Evolutionary conservation across 768 basidiomycete genomes (phyloP).

Genomic region (Hygrophoropsis aurantiaca): DNA sequence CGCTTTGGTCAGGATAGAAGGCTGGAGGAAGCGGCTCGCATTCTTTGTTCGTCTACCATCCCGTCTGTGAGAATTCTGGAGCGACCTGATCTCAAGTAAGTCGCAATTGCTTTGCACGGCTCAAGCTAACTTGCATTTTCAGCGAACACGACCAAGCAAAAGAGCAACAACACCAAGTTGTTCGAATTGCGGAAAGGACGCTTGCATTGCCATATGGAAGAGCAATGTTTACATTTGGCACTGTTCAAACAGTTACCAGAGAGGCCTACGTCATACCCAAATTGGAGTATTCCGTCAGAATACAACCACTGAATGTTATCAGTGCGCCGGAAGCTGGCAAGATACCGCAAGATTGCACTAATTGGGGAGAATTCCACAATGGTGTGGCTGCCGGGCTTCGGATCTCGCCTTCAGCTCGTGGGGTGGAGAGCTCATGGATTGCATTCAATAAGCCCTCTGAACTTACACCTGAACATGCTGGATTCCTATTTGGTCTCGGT

Average conservation of each 20-base stretch:
- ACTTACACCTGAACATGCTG: constrained; percentile 92
- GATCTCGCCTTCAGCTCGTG: constrained; percentile 69
- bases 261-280: constrained; percentile 81
- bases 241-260: constrained; percentile 69
- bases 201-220: constrained; percentile 88
- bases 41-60: constrained; percentile 79
- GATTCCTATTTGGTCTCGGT: constrained; percentile 90
- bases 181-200: constrained; percentile 82
- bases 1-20: constrained; percentile 90
- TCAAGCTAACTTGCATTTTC: constrained; percentile 6
- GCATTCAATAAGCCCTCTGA: constrained; percentile 93
- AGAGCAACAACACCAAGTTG: constrained; percentile 80
- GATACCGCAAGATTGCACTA: constrained; percentile 66
- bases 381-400: constrained; percentile 92
- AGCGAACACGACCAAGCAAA: constrained; percentile 88
- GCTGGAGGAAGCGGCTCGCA: constrained; percentile 86
- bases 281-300: constrained; percentile 70
- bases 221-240: constrained; percentile 89
- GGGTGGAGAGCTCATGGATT: constrained; percentile 93
- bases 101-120: constrained; percentile 9
- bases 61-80: constrained; percentile 67
- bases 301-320: constrained; percentile 70
- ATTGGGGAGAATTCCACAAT: constrained; percentile 98
- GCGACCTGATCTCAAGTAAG: constrained; percentile 69
- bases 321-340: constrained; percentile 71